These are phyloP conservation scores for Colletotrichum sidae DNA, from an alignment of 2,329 filamentous ascomycete genomes.

Conservation along the genomic window DNA sequence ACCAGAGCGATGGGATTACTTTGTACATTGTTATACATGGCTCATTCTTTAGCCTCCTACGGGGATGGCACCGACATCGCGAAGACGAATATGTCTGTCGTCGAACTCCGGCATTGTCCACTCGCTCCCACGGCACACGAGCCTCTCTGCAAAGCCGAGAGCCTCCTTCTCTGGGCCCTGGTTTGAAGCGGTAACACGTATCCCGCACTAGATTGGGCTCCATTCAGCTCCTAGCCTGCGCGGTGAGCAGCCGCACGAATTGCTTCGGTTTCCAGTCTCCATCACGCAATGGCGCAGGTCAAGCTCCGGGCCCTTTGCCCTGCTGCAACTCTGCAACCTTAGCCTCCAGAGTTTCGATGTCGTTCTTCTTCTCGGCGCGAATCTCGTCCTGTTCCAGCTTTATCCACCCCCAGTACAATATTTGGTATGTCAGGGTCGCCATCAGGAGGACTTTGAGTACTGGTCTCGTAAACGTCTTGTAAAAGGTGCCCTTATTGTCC, in stretches of 20 bases:
- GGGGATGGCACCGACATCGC: too few relatives aligned
- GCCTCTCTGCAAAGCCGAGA: too few relatives aligned
- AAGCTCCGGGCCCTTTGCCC: slow-evolving; percentile 1
- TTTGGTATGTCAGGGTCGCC: slow-evolving; percentile 82
- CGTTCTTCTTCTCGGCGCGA: slow-evolving; percentile 58
- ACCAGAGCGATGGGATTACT: background rate
- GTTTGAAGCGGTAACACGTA: too few relatives aligned
- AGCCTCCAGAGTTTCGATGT: slow-evolving; percentile 51
- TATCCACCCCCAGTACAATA: slow-evolving; percentile 80
- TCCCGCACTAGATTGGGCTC: too few relatives aligned
- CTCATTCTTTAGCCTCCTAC: background rate
- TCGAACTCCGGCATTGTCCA: too few relatives aligned
- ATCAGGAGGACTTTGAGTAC: slow-evolving; percentile 79
- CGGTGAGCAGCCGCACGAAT: background rate
- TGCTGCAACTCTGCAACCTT: slow-evolving; percentile 50
- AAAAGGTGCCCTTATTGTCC: slow-evolving; percentile 69
- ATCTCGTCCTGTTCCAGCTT: slow-evolving; percentile 80
- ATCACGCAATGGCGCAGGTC: background rate
- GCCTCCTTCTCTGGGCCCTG: too few relatives aligned
- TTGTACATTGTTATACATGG: slow-evolving; percentile 2
- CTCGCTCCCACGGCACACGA: too few relatives aligned
- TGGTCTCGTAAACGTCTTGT: slow-evolving; percentile 79
- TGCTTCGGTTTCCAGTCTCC: background rate
- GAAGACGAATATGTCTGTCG: too few relatives aligned
- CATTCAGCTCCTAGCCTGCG: background rate